A percentile compares a stretch with the other conserved stretches of the same genome.
phyloP scores from a whole-genome alignment of 2,329 filamentous ascomycete genomes.

The Chalaropsis thielavioides region DNA sequence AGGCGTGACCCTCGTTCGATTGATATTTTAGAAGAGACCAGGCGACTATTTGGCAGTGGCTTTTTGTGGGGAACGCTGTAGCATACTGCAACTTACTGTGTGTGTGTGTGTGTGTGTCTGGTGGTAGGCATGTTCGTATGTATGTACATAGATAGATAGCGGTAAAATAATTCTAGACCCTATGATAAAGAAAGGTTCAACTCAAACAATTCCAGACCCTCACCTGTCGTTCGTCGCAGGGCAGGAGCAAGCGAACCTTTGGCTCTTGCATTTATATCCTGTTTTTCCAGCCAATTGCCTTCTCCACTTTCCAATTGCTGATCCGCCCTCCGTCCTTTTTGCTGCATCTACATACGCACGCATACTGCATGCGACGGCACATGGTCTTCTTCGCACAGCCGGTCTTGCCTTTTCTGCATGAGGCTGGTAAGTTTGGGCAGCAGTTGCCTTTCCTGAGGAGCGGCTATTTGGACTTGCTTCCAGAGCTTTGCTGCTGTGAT shows the following conservation, averaged over 20 bases:
- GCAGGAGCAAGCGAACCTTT: not conserved
- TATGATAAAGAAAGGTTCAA: no score
- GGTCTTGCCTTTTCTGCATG: not conserved
- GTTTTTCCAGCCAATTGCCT: not conserved
- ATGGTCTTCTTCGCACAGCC: not conserved
- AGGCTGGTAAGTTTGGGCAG: not conserved
- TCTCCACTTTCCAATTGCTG: not conserved
- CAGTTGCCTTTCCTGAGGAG: not conserved
- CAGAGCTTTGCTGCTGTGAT: not conserved
- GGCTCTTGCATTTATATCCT: not conserved
- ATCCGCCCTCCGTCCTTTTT: not conserved
- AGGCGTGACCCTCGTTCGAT: slow-evolving; percentile 13
- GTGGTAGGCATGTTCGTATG: not conserved
- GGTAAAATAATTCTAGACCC: not conserved
- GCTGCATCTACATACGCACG: not conserved
- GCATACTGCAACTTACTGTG: not conserved
- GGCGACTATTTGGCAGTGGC: not conserved
- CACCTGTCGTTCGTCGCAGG: not conserved
- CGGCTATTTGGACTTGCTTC: not conserved
- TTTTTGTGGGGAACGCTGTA: not conserved
- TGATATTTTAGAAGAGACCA: not conserved
- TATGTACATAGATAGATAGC: not conserved
- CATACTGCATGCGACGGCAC: not conserved
- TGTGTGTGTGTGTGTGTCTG: no score
- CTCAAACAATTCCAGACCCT: no score